A percentile compares a stretch with the other conserved stretches of the same genome.
phyloP scores from a whole-genome alignment of 441 rosid species.

The Omphalea diandra region DNA sequence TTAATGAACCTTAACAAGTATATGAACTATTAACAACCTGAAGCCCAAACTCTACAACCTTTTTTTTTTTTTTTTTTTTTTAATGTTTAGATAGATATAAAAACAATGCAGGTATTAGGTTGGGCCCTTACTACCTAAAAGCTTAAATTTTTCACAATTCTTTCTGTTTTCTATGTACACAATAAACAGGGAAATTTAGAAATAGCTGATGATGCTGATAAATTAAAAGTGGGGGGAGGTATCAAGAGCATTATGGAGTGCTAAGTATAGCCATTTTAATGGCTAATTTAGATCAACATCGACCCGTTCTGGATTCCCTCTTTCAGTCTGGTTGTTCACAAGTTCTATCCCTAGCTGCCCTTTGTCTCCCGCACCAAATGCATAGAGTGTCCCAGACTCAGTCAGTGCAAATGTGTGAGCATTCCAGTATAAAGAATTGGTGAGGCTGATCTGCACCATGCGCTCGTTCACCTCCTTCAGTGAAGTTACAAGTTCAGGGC shows the following conservation, averaged over 20 bases:
- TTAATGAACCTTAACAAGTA: slow-evolving; percentile 33
- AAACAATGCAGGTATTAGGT: slow-evolving; percentile 18
- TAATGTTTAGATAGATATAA: slow-evolving; percentile 15
- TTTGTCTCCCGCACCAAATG: slow-evolving; percentile 91
- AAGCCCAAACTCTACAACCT: slow-evolving; percentile 33
- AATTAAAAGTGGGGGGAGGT: slow-evolving; percentile 13
- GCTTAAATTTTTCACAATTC: slow-evolving; percentile 39
- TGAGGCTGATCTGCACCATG: slow-evolving; percentile 81
- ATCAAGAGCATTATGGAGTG: too few species aligned
- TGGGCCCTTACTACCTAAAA: slow-evolving; percentile 36
- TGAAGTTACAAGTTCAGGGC: slow-evolving; percentile 74
- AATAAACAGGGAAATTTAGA: slow-evolving; percentile 39
- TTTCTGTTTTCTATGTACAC: slow-evolving; percentile 50
- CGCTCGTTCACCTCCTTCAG: slow-evolving; percentile 68
- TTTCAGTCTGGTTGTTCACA: slow-evolving; percentile 56
- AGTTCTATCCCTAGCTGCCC: slow-evolving; percentile 95
- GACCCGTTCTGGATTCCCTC: slow-evolving; percentile 69
- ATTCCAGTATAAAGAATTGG: slow-evolving; percentile 81
- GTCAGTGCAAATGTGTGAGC: slow-evolving; percentile 95
- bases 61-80: not conserved
- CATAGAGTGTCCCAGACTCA: slow-evolving; percentile 78
- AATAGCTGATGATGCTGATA: slow-evolving; percentile 24
- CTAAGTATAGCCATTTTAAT: slow-evolving; percentile 1
- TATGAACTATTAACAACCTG: slow-evolving; percentile 44
- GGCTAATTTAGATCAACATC: slow-evolving; percentile 62